Evolutionary conservation across 2,329 filamentous ascomycete genomes (phyloP).

Genomic region (Alternaria conjuncta): DNA sequence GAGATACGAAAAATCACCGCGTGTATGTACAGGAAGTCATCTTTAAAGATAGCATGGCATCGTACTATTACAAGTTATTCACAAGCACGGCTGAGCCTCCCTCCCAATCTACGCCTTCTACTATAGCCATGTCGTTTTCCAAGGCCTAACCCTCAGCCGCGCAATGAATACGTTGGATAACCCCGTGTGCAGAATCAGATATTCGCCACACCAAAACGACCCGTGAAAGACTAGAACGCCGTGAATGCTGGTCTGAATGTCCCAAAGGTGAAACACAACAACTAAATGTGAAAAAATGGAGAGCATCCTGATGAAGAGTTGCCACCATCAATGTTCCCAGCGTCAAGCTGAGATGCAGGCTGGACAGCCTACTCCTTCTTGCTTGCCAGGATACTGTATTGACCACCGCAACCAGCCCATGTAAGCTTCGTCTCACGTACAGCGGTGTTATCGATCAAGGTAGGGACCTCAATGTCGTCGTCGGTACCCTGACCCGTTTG

Average conservation of each 20-base stretch:
- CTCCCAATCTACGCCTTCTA: constrained; percentile 8
- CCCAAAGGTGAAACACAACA: constrained; percentile 1
- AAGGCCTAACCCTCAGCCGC: constrained; percentile 5
- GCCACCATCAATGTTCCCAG: background rate
- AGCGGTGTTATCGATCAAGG: constrained; percentile 82
- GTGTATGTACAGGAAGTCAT: background rate
- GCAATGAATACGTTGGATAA: constrained; percentile 3
- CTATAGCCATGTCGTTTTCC: constrained; percentile 7
- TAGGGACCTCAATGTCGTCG: constrained; percentile 81
- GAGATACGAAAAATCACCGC: background rate
- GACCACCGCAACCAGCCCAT: constrained; percentile 85
- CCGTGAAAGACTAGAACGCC: constrained; percentile 24
- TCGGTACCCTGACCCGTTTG: constrained; percentile 78
- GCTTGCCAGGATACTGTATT: constrained; percentile 72
- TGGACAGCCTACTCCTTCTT: constrained; percentile 30
- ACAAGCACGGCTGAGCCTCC: constrained; percentile 5
- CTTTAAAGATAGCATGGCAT: background rate
- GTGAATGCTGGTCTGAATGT: constrained; percentile 25
- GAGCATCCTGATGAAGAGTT: constrained; percentile 10
- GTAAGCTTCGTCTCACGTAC: constrained; percentile 75
- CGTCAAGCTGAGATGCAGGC: background rate
- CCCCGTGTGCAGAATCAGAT: constrained; percentile 4
- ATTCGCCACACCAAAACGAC: constrained; percentile 13
- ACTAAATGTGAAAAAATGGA: constrained; percentile 10
- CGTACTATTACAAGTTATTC: constrained; percentile 26